Evolutionary conservation across 2,329 filamentous ascomycete species (phyloP), one percentile per base, ranked within the genome.

Genomic region (Pestalotiopsis fici): DNA sequence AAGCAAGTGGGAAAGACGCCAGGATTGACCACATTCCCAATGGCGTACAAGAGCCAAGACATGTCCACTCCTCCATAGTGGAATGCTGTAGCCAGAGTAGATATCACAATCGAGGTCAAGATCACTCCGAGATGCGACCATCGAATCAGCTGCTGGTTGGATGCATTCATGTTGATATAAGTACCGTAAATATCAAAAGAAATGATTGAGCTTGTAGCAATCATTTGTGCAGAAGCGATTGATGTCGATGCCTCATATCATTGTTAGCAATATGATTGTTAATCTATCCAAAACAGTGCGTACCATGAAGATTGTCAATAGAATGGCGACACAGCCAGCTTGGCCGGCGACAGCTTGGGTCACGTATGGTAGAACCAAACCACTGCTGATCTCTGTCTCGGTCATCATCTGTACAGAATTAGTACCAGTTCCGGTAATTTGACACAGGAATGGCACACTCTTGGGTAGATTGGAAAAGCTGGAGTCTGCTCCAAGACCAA

Each of bases 301-400:
- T 15, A 56, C 57, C 91, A 93, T 93, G 81, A 93, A 93, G 12
- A 91, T 88, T 65, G 93, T 85, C 4, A 94, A 79, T 0, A 93
- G 82, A 0, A 91, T 88, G 0, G 89, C 91, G 1, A 86, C 88
- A 0, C 91, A 91, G 59, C 91, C 91, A 9, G 91, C 91, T 69
- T 89, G 90, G 0, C 91, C 91, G 2, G 92, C 85, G 31, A 93
- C 78, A 2, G 91, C 89, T 28, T 91, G 87, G 0, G 91, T 90
- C 2, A 90, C 91, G 68, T 91, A 90, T 0, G 91, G 91, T 2
- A 93, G 80, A 0, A 93, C 91, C 0, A 94, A 81, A 0, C 91
- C 91, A 15, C 90, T 89, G 2, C 85, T 87, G 3, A 93, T 87
- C 71, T 93, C 90, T 1, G 82, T 80, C 0, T 84, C 75, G 15